Conservation (phyloP, 73 alveolate genomes). For the Breviolum minutum region DNA sequence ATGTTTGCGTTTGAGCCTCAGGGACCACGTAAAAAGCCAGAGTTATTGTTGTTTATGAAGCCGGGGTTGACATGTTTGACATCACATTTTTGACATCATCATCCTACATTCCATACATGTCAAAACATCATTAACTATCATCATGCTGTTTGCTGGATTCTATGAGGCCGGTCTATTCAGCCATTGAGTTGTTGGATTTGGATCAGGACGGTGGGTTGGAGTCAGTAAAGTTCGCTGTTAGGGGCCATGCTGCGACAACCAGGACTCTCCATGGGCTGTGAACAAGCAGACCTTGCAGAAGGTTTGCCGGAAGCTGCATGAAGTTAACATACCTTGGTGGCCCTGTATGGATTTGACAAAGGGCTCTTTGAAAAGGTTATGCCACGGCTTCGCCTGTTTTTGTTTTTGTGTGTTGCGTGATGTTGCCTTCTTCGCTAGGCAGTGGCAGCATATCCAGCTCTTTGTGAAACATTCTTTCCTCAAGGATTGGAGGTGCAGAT, state of each 20-base stretch:
- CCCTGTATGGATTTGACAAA: background rate
- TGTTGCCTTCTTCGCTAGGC: background rate
- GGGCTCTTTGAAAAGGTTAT: background rate
- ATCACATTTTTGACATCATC: no score
- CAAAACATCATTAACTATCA: background rate
- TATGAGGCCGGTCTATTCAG: slow-evolving; percentile 22
- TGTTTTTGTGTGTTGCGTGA: no score
- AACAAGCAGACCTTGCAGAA: slow-evolving; percentile 50
- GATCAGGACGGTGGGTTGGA: background rate
- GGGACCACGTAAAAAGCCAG: background rate
- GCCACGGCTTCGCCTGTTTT: background rate
- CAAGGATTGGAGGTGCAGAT: slow-evolving; percentile 27
- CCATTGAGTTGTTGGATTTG: slow-evolving; percentile 44
- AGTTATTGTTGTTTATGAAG: no score
- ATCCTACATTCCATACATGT: no score
- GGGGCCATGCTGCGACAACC: background rate
- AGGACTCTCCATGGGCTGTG: slow-evolving; percentile 90
- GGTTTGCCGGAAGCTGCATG: background rate
- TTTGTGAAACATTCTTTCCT: slow-evolving; percentile 66
- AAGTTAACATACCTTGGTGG: background rate
- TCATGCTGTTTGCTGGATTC: background rate
- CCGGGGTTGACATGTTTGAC: no score
- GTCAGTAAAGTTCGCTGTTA: background rate
- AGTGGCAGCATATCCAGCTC: slow-evolving; percentile 56
- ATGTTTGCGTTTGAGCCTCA: slow-evolving; percentile 53